Percentiles rank a stretch among this genome's conserved stretches.
These are phyloP conservation scores for Sophora flavescens DNA, from an alignment of 306 rosid genomes.

Conservation along the genomic window DNA sequence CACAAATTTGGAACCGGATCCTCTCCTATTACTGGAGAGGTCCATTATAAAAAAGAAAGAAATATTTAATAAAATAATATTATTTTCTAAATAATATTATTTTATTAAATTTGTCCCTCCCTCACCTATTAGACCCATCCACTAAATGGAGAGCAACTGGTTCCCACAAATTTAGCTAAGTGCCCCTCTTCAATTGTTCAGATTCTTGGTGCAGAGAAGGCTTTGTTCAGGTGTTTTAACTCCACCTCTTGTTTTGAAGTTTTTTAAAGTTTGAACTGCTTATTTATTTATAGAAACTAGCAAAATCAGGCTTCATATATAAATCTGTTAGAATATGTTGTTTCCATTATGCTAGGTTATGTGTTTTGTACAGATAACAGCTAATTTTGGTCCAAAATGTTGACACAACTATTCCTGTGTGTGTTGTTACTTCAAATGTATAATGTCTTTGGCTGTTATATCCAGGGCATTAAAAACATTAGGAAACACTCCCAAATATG, in stretches of 20 bases:
- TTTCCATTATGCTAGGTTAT: neutral
- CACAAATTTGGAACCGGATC: too few species aligned
- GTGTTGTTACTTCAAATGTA: neutral
- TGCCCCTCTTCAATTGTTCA: constrained; percentile 98
- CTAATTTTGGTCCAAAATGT: constrained; percentile 12
- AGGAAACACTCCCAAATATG: constrained; percentile 99
- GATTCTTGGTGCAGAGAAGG: constrained; percentile 99
- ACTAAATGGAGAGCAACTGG: too few species aligned
- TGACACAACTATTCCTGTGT: neutral
- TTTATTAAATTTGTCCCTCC: too few species aligned
- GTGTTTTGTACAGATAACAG: neutral
- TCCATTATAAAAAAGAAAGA: too few species aligned
- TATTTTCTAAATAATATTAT: too few species aligned
- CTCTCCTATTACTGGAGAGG: too few species aligned
- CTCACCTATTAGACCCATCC: too few species aligned
- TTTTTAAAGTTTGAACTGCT: constrained; percentile 9
- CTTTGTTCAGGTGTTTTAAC: constrained; percentile 86
- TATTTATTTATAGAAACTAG: neutral
- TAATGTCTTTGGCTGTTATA: constrained; percentile 36
- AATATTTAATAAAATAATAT: too few species aligned
- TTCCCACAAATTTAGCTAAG: constrained; percentile 93
- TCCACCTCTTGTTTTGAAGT: constrained; percentile 7
- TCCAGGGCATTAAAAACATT: constrained; percentile 93
- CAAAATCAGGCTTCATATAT: constrained; percentile 4
- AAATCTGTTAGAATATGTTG: neutral